Percentiles rank a stretch among this genome's conserved stretches.
Evolutionary conservation across 768 basidiomycete genomes (phyloP).

Genomic region (Harrya chromipes): DNA sequence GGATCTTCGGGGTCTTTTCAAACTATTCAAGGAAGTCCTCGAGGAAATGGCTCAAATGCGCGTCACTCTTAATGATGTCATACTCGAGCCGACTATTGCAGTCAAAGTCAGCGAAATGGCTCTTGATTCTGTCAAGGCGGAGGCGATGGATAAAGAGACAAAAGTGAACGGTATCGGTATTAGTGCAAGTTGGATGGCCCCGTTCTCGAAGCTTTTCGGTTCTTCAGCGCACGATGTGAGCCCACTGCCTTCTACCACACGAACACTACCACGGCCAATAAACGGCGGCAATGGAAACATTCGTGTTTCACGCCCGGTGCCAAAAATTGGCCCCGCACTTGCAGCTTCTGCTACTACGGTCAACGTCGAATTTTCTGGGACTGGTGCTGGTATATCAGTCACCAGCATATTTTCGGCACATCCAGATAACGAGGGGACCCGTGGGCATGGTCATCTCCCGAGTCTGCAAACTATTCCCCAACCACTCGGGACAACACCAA

Average conservation of each 20-base stretch:
- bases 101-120: constrained; percentile 66
- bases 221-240: constrained; percentile 29
- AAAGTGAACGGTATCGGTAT: constrained; percentile 31
- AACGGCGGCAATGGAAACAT: constrained; percentile 23
- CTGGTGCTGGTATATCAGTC: constrained; percentile 56
- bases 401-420: constrained; percentile 40
- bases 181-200: constrained; percentile 74
- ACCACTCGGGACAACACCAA: constrained; percentile 7
- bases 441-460: constrained; percentile 7
- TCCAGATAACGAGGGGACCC: constrained; percentile 17
- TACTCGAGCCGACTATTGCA: constrained; percentile 82
- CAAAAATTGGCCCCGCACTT: constrained; percentile 81
- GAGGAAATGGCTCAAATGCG: constrained; percentile 80
- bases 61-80: constrained; percentile 81
- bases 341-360: constrained; percentile 90
- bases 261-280: constrained; percentile 28
- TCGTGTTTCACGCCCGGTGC: constrained; percentile 50
- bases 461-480: constrained; percentile 13
- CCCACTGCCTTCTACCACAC: constrained; percentile 8
- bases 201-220: constrained; percentile 78
- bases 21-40: constrained; percentile 81
- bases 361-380: constrained; percentile 91
- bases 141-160: constrained; percentile 35
- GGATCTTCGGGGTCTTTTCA: constrained; percentile 81
- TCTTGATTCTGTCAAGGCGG: constrained; percentile 55